Conservation (phyloP, 805 yeast species). For the Saccharomycopsis babjevae region DNA sequence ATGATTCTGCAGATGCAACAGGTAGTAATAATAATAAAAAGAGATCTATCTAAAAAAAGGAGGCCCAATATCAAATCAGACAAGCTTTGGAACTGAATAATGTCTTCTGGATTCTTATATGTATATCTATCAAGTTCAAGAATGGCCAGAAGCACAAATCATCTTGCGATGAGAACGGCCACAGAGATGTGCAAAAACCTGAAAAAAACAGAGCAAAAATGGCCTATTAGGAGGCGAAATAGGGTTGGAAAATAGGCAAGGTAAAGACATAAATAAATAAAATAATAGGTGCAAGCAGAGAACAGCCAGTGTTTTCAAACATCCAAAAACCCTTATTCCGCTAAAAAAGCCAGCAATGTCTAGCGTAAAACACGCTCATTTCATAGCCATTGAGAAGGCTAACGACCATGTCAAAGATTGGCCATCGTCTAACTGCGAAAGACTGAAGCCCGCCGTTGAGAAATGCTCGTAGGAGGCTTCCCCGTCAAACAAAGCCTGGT, state of each 20-base stretch:
- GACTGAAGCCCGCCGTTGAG: conserved; percentile 25
- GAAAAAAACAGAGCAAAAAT: too few relatives aligned
- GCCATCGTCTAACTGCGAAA: conserved; percentile 44
- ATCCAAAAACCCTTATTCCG: too few relatives aligned
- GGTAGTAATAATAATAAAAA: neutral
- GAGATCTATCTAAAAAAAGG: neutral
- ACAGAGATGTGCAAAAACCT: too few relatives aligned
- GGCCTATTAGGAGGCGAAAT: too few relatives aligned
- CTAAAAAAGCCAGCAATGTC: too few relatives aligned
- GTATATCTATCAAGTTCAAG: neutral
- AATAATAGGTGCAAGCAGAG: too few relatives aligned
- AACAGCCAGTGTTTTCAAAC: too few relatives aligned
- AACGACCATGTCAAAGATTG: conserved; percentile 54
- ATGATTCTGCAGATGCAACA: too few relatives aligned
- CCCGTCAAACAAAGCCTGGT: conserved; percentile 38
- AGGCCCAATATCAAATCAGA: neutral
- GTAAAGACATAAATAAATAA: too few relatives aligned
- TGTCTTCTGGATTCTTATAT: neutral
- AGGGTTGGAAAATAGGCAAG: too few relatives aligned
- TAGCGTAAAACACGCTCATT: too few relatives aligned
- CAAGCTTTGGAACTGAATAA: neutral
- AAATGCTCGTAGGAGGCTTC: conserved; percentile 33
- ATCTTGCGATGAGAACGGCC: too few relatives aligned
- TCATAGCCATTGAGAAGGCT: conserved; percentile 32
- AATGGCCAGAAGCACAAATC: neutral